Conservation (phyloP, 768 basidiomycete genomes). For the Myochromella boudieri region DNA sequence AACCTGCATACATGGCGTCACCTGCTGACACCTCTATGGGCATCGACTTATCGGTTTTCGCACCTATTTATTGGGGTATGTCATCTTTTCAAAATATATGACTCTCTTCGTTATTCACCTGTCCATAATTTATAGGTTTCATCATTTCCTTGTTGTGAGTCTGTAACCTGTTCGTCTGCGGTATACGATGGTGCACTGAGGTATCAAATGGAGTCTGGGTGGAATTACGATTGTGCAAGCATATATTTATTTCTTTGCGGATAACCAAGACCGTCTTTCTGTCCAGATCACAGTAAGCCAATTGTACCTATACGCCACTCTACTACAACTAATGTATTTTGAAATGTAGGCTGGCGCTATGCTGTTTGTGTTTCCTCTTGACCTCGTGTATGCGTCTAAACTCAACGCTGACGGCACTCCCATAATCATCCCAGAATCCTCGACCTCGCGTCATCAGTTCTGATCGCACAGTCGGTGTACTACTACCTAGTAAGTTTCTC, state of each 20-base stretch:
- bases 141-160: conserved; percentile 28
- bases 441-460: conserved; percentile 36
- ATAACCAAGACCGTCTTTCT: conserved; percentile 23
- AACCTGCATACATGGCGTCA: conserved; percentile 4
- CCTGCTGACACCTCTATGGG: not conserved
- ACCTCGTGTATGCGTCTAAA: not conserved
- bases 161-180: too few relatives aligned
- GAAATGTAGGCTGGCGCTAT: conserved; percentile 24
- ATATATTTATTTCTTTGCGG: conserved; percentile 36
- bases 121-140: conserved; percentile 20
- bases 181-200: too few relatives aligned
- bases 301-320: not conserved
- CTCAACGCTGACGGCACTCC: not conserved
- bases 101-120: not conserved
- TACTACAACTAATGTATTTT: not conserved
- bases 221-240: conserved; percentile 43
- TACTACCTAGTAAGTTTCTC: conserved; percentile 37
- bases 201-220: conserved; percentile 34
- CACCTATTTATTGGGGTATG: conserved; percentile 34
- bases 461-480: conserved; percentile 44
- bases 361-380: conserved; percentile 20
- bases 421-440: conserved; percentile 22
- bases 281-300: conserved; percentile 30
- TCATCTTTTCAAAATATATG: not conserved
- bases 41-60: conserved; percentile 27